Base-by-base conservation (phyloP, 306 rosid genomes). In the Vigna hirtella region DNA sequence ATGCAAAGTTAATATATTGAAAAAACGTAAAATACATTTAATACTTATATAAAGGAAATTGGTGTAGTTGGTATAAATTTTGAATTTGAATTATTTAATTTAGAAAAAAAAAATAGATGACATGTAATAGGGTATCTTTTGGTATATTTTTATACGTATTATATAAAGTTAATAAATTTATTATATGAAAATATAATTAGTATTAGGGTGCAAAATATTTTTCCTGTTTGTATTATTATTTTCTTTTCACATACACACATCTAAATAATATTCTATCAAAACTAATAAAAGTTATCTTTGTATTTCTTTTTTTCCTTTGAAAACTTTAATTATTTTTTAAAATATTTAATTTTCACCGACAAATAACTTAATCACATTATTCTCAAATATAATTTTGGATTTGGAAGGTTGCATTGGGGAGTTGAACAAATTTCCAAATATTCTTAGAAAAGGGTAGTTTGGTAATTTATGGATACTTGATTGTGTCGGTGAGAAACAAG, bases 401-500 rank as follows among this genome's bases (percentile, higher is more conserved):
- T 77, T 34, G 71, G 36, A 10, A 7, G 9, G 22, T 32, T 0
- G 28, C 40, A 32, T 13, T 6, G 0, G 9, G 40, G 14, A 0
- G 3, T 22, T 17, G 28, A n/a, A 10, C 28, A 24, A 40, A 18
- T 13, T 22, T 77, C 15, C 2, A 40, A 56, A 28, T 65, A 42
- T 43, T 69, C 9, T 32, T 63, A 30, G 51, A 9, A 4, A 51
- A 40, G 77, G 77, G 55, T n/a, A 38, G 16, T 49, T 59, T 22
- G 9, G 83, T 62, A 12, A 70, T 71, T 48, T 36, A 0, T 7
- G 8, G 61, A 32, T 34, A 7, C 1, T 17, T 40, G 56, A 66
- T 53, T 24, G 30, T 70, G 83, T 79, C 50, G 72, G 81, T 81
- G 68, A 28, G 73, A 61, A 34, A 68, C 38, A 68, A 68, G 15